Conservation (phyloP, 1,139 yeast species). For the Wickerhamomyces sp. region DNA sequence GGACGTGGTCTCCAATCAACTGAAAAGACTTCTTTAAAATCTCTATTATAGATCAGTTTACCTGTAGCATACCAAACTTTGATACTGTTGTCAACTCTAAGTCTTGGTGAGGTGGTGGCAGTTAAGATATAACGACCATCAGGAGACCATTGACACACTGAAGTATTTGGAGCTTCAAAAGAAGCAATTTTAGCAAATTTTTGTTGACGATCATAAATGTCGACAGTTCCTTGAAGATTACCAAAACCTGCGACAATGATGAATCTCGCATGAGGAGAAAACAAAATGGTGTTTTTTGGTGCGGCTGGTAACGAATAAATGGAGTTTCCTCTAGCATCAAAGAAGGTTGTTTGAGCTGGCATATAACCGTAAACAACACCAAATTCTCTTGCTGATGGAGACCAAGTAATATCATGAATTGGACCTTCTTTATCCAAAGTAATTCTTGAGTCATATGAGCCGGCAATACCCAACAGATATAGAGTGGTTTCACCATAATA, state of each 20-base stretch:
- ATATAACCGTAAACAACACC: conserved; percentile 96
- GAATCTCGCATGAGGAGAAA: conserved; percentile 92
- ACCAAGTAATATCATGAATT: conserved; percentile 96
- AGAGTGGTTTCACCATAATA: conserved; percentile 96
- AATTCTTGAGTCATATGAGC: conserved; percentile 86
- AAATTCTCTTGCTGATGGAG: conserved; percentile 93
- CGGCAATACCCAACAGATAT: conserved; percentile 87
- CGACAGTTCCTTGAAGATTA: conserved; percentile 94
- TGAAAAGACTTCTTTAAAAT: conserved; percentile 73
- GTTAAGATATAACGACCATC: conserved; percentile 91
- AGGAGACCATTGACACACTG: conserved; percentile 98
- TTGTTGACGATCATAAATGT: conserved; percentile 88
- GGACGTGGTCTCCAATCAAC: conserved; percentile 85
- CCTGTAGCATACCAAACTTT: conserved; percentile 94
- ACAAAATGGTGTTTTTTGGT: conserved; percentile 84
- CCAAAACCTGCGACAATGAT: conserved; percentile 97
- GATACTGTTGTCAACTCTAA: conserved; percentile 94
- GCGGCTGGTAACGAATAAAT: conserved; percentile 82
- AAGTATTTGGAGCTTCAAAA: conserved; percentile 89
- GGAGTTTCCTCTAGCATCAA: conserved; percentile 89
- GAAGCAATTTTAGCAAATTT: conserved; percentile 76
- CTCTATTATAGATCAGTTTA: conserved; percentile 69
- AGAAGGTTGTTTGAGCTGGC: conserved; percentile 96
- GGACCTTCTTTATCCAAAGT: conserved; percentile 91
- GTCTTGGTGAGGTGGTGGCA: conserved; percentile 95